These are phyloP conservation scores for Globisporangium camurandrum DNA, from an alignment of 352 stramenopile species.

Conservation along the genomic window DNA sequence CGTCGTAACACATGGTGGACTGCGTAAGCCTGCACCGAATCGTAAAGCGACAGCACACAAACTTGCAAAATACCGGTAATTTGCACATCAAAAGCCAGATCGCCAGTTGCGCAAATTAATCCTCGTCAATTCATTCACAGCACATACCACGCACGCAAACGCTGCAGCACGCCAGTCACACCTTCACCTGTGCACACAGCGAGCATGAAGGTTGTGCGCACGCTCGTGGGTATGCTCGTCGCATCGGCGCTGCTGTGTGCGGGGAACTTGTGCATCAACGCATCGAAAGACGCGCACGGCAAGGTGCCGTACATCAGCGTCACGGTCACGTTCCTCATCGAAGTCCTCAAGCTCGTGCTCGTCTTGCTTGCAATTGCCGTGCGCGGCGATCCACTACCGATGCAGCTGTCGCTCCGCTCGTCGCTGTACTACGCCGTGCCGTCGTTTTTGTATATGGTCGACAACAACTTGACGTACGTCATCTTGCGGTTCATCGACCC, in stretches of 20 bases:
- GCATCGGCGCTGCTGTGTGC: slow-evolving; percentile 67
- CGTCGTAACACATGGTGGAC: too few relatives aligned
- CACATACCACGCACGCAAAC: not conserved
- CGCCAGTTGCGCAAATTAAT: too few relatives aligned
- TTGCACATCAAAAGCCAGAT: too few relatives aligned
- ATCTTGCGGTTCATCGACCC: slow-evolving; percentile 83
- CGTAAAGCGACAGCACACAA: too few relatives aligned
- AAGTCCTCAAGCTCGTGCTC: slow-evolving; percentile 70
- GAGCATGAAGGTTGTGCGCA: slow-evolving; percentile 38
- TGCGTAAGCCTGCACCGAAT: too few relatives aligned
- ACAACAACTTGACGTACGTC: slow-evolving; percentile 88
- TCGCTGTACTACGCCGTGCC: slow-evolving; percentile 71
- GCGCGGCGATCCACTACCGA: slow-evolving; percentile 27
- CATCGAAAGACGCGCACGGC: slow-evolving; percentile 69
- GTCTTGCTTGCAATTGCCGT: slow-evolving; percentile 34
- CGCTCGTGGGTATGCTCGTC: slow-evolving; percentile 53
- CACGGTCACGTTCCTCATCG: slow-evolving; percentile 79
- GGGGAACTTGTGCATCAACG: slow-evolving; percentile 79
- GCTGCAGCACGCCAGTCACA: not conserved
- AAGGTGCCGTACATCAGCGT: slow-evolving; percentile 79
- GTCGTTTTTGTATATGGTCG: slow-evolving; percentile 81
- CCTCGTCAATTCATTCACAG: too few relatives aligned
- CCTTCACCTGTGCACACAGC: not conserved
- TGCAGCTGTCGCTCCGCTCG: slow-evolving; percentile 42
- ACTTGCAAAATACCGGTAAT: too few relatives aligned